These are phyloP conservation scores for Hypoxylon sp. DNA, from an alignment of 2,329 filamentous ascomycete species.

Conservation along the genomic window DNA sequence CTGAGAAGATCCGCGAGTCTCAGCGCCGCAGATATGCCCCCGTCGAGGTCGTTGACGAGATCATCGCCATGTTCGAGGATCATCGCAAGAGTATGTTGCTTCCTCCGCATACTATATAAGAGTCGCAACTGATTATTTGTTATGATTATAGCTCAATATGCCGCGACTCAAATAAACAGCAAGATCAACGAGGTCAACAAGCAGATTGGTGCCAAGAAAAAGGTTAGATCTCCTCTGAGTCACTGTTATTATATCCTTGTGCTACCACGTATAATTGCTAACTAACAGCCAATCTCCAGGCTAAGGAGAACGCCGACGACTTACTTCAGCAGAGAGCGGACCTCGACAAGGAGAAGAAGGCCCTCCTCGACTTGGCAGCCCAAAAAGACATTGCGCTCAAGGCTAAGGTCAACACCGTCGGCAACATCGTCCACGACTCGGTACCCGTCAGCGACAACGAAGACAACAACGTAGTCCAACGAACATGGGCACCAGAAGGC, in stretches of 20 bases:
- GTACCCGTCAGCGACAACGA: conserved; percentile 55
- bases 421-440: conserved; percentile 90
- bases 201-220: conserved; percentile 91
- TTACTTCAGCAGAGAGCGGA: conserved; percentile 82
- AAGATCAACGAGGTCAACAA: conserved; percentile 92
- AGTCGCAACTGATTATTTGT: conserved; percentile 16
- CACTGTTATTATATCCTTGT: conserved; percentile 25
- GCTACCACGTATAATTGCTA: conserved; percentile 11
- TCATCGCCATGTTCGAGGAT: conserved; percentile 88
- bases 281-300: conserved; percentile 57
- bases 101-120: conserved; percentile 3
- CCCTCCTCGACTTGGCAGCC: conserved; percentile 77
- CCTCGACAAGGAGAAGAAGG: conserved; percentile 86
- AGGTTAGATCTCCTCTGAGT: conserved; percentile 63
- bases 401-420: conserved; percentile 85
- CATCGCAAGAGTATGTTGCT: conserved; percentile 75
- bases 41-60: conserved; percentile 88
- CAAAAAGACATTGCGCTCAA: conserved; percentile 82
- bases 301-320: conserved; percentile 88
- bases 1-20: conserved; percentile 90
- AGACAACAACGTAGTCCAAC: conserved; percentile 84
- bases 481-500: conserved; percentile 84
- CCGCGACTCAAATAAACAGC: conserved; percentile 81
- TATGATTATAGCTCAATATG: conserved; percentile 72
- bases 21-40: conserved; percentile 85